phyloP scores from a whole-genome alignment of 2,329 filamentous ascomycete species.

The Aspergillus ruber region DNA sequence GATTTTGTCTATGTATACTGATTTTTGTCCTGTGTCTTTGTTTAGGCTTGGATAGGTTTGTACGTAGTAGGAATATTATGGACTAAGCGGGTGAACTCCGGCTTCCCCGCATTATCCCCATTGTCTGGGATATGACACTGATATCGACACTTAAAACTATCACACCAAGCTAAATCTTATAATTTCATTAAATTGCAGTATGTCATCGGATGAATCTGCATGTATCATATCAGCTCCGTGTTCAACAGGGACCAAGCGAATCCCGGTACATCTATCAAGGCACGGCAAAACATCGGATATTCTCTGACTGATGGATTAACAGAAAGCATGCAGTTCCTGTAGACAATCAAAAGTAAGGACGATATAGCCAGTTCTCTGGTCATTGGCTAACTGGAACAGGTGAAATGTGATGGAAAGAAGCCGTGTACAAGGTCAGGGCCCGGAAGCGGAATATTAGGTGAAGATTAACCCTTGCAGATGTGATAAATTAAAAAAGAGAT shows the following conservation, averaged over 20 bases:
- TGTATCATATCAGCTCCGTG: constrained; percentile 10
- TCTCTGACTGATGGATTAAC: neutral
- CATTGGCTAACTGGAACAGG: constrained; percentile 10
- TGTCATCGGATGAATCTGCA: constrained; percentile 16
- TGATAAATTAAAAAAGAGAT: constrained; percentile 28
- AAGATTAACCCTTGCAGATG: constrained; percentile 16
- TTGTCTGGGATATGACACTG: too few relatives aligned
- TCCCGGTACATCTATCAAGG: constrained; percentile 22
- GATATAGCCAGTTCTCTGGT: neutral
- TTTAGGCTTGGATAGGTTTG: too few relatives aligned
- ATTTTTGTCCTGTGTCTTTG: neutral
- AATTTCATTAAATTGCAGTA: constrained; percentile 1
- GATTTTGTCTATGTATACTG: constrained; percentile 57
- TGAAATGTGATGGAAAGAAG: constrained; percentile 32
- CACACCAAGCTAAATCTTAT: neutral
- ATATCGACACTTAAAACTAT: neutral
- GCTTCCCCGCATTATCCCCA: too few relatives aligned
- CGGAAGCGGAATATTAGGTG: neutral
- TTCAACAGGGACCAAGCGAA: constrained; percentile 28
- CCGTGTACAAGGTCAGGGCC: constrained; percentile 28
- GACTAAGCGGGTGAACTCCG: too few relatives aligned
- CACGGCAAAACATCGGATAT: neutral
- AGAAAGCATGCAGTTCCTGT: constrained; percentile 35
- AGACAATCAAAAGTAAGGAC: constrained; percentile 29
- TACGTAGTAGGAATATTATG: too few relatives aligned